These are phyloP conservation scores for Tetratostichococcus sp. DNA, from an alignment of 139 green algal genomes.

Conservation along the genomic window DNA sequence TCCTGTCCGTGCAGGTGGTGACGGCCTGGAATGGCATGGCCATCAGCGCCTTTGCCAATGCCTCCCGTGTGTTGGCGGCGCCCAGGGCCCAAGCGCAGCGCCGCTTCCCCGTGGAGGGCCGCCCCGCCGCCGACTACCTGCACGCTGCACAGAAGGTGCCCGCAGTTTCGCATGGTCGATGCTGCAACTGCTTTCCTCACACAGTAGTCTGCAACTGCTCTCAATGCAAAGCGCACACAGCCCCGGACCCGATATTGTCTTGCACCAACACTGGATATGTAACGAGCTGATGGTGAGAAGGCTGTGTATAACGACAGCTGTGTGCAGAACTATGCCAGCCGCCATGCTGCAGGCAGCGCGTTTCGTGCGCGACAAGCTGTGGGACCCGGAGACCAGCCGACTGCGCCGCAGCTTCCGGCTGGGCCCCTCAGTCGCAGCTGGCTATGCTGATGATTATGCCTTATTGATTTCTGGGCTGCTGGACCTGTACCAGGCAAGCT, in stretches of 20 bases:
- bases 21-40: conserved; percentile 88
- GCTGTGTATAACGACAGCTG: too few relatives aligned
- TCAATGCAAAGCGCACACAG: too few relatives aligned
- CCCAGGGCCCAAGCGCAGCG: conserved; percentile 26
- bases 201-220: too few relatives aligned
- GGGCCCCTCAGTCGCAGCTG: conserved; percentile 41
- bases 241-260: too few relatives aligned
- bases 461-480: conserved; percentile 59
- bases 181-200: too few relatives aligned
- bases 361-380: conserved; percentile 71
- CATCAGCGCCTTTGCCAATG: conserved; percentile 71
- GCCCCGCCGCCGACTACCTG: conserved; percentile 52
- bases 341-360: conserved; percentile 39
- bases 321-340: background rate
- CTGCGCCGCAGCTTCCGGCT: conserved; percentile 68
- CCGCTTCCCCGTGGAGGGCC: conserved; percentile 72
- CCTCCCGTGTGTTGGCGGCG: conserved; percentile 47
- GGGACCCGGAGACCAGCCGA: conserved; percentile 35
- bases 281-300: too few relatives aligned
- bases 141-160: conserved; percentile 34
- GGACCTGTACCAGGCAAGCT: conserved; percentile 60
- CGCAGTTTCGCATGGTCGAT: too few relatives aligned
- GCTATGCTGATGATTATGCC: conserved; percentile 80
- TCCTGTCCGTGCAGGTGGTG: conserved; percentile 81
- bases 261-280: too few relatives aligned